phyloP scores from a whole-genome alignment of 1,139 yeast species.

The Candida glucosophila region DNA sequence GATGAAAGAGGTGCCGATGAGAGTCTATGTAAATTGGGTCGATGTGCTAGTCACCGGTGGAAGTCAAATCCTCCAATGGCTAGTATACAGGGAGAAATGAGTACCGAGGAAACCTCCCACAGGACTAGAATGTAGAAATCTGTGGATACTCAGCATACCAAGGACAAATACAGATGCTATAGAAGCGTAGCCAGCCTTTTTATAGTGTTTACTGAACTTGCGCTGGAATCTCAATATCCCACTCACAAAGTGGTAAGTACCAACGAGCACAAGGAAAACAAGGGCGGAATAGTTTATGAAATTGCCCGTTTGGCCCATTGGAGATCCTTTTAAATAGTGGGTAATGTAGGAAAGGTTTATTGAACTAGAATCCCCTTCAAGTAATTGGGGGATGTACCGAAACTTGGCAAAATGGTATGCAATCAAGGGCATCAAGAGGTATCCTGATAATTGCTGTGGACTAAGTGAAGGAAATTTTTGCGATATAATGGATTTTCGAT shows the following conservation, averaged over 20 bases:
- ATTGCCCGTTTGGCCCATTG: constrained; percentile 10
- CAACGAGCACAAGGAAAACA: constrained; percentile 14
- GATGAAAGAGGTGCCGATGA: too few relatives aligned
- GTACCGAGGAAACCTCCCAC: constrained; percentile 21
- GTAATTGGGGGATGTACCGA: constrained; percentile 39
- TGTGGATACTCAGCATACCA: constrained; percentile 17
- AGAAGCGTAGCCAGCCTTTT: constrained; percentile 25
- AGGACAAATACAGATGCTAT: constrained; percentile 17
- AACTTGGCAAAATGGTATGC: constrained; percentile 40
- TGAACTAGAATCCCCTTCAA: constrained; percentile 61
- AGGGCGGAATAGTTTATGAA: constrained; percentile 14
- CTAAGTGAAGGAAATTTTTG: constrained; percentile 22
- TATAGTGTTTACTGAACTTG: constrained; percentile 21
- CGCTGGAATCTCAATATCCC: constrained; percentile 25
- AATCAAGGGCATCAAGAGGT: constrained; percentile 38
- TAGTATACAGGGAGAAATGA: constrained; percentile 18
- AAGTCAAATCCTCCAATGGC: constrained; percentile 7
- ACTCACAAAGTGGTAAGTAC: constrained; percentile 27
- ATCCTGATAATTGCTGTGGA: constrained; percentile 57
- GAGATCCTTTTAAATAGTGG: constrained; percentile 25
- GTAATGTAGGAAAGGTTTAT: constrained; percentile 47
- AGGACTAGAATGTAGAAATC: constrained; percentile 17
- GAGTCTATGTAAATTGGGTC: too few relatives aligned
- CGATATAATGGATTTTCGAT: constrained; percentile 37
- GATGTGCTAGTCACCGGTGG: too few relatives aligned